A percentile compares a stretch with the other conserved stretches of the same genome.
These are phyloP conservation scores for Marchantia polymorpha DNA, from an alignment of 225 moss, liverwort and hornwort species.

Conservation along the genomic window DNA sequence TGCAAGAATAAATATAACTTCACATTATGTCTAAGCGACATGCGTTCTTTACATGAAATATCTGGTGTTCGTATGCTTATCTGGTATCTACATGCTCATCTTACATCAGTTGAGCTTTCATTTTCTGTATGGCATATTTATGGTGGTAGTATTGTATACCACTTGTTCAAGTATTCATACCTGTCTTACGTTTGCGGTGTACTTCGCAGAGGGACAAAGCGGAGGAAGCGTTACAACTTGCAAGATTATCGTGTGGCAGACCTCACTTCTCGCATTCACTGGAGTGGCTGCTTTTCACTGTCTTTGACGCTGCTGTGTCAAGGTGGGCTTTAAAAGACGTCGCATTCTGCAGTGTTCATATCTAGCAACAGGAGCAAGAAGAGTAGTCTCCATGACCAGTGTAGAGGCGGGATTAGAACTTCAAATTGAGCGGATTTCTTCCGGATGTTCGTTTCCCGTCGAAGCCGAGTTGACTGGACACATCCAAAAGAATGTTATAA, in stretches of 20 bases:
- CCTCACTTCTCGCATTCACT: slow-evolving; percentile 95
- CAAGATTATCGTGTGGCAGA: slow-evolving; percentile 81
- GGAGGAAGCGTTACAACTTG: slow-evolving; percentile 84
- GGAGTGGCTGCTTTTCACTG: slow-evolving; percentile 96
- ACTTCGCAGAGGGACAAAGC: slow-evolving; percentile 72
- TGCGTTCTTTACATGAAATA: neutral
- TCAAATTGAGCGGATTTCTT: no score
- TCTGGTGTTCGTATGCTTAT: no score
- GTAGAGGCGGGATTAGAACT: no score
- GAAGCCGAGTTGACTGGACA: no score
- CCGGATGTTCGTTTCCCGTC: no score
- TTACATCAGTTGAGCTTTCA: neutral
- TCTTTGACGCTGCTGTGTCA: slow-evolving; percentile 93
- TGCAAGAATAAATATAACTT: neutral
- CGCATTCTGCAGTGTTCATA: neutral
- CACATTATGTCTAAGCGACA: neutral
- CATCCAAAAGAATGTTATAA: no score
- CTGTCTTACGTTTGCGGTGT: neutral
- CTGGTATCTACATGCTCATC: neutral
- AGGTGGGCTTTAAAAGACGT: slow-evolving; percentile 42
- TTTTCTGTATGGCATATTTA: no score
- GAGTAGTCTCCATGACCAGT: no score
- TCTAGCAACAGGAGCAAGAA: neutral
- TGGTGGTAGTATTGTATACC: neutral
- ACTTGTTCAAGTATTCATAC: neutral